Conservation (phyloP, 305 asterid genomes). For the Fraxinus paxiana region DNA sequence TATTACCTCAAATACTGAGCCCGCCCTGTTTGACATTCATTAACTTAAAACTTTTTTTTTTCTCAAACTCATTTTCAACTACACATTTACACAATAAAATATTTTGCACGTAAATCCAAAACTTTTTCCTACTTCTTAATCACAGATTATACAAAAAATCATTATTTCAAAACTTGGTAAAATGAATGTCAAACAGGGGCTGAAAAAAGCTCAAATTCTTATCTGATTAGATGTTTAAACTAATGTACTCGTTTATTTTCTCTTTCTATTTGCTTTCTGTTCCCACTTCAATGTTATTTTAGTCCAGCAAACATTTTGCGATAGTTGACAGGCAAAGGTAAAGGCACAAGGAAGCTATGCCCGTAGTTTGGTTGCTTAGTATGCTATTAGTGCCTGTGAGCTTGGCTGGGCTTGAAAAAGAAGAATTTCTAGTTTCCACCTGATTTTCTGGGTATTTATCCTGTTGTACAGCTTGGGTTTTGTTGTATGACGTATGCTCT, state of each 20-base stretch:
- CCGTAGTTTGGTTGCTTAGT: background rate
- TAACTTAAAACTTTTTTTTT: too few relatives aligned
- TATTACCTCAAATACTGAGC: background rate
- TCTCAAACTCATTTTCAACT: too few relatives aligned
- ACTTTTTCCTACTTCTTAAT: too few relatives aligned
- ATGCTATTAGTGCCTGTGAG: background rate
- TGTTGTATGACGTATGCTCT: slow-evolving; percentile 7
- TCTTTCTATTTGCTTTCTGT: background rate
- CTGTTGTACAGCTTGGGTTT: background rate
- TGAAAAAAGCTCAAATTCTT: background rate
- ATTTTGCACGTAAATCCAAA: too few relatives aligned
- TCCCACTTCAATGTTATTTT: background rate
- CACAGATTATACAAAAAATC: too few relatives aligned
- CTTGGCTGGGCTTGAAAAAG: background rate
- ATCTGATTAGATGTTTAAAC: background rate
- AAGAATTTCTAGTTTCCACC: background rate
- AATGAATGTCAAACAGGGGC: too few relatives aligned
- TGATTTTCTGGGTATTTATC: background rate
- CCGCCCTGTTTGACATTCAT: too few relatives aligned
- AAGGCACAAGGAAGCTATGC: background rate
- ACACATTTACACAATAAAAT: too few relatives aligned
- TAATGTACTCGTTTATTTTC: background rate
- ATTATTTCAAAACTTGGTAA: too few relatives aligned
- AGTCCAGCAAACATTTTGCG: background rate
- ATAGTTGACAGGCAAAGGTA: background rate